These are phyloP conservation scores for Albifimbria verrucaria DNA, from an alignment of 2,329 filamentous ascomycete species.

Conservation along the genomic window DNA sequence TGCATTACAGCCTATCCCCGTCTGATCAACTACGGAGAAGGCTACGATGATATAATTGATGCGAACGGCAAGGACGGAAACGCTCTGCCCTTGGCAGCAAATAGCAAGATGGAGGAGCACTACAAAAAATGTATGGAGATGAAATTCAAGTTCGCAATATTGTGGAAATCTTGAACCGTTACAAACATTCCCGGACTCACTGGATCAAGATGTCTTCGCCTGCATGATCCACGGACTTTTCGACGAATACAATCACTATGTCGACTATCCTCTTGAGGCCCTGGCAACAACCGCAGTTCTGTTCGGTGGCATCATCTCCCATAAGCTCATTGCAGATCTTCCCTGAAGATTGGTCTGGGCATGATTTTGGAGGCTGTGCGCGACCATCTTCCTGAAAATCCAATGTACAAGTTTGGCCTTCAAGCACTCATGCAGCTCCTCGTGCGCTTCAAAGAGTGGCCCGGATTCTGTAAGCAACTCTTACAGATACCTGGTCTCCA, in stretches of 20 bases:
- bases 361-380: constrained; percentile 98
- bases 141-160: constrained; percentile 84
- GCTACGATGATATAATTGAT: constrained; percentile 88
- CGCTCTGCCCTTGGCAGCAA: constrained; percentile 71
- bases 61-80: constrained; percentile 80
- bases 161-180: constrained; percentile 76
- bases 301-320: constrained; percentile 94
- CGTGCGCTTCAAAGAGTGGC: constrained; percentile 84
- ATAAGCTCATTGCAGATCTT: constrained; percentile 84
- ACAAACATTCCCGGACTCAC: constrained; percentile 83
- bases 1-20: constrained; percentile 92
- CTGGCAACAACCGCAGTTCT: constrained; percentile 93
- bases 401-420: constrained; percentile 98
- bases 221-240: constrained; percentile 99
- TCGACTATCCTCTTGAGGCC: constrained; percentile 93
- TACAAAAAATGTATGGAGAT: constrained; percentile 97
- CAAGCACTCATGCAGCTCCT: constrained; percentile 91
- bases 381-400: constrained; percentile 75
- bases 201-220: constrained; percentile 91
- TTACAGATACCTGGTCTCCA: constrained; percentile 78
- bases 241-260: constrained; percentile 94
- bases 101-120: constrained; percentile 92
- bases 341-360: constrained; percentile 89
- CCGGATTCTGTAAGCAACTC: constrained; percentile 86
- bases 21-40: constrained; percentile 93